Conservation (phyloP, 2,329 filamentous ascomycete species). For the Rhinocladiella mackenziei region DNA sequence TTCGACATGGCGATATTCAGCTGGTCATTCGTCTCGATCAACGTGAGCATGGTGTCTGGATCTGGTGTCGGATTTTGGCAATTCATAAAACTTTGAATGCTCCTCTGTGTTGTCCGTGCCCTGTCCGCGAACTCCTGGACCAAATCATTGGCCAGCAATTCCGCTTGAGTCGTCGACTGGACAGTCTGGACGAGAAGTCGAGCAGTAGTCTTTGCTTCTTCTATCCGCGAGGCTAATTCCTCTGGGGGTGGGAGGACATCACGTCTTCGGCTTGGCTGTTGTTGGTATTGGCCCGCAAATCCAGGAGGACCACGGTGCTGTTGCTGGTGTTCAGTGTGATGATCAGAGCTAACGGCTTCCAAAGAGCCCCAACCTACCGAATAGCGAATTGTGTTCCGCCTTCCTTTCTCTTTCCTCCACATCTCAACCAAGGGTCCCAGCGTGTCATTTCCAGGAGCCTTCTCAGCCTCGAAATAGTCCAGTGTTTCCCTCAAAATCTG, state of each 20-base stretch:
- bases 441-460: conserved; percentile 67
- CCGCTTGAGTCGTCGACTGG: conserved; percentile 72
- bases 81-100: conserved; percentile 81
- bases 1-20: conserved; percentile 76
- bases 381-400: conserved; percentile 45
- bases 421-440: conserved; percentile 68
- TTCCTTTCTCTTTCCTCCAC: conserved; percentile 85
- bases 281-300: conserved; percentile 16
- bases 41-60: conserved; percentile 85
- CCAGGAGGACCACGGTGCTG: conserved; percentile 18
- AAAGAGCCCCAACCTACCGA: conserved; percentile 25
- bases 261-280: conserved; percentile 38
- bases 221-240: conserved; percentile 76
- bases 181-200: conserved; percentile 90
- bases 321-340: conserved; percentile 18
- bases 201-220: conserved; percentile 86
- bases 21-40: conserved; percentile 94
- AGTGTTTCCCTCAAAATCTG: conserved; percentile 86
- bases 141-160: conserved; percentile 78
- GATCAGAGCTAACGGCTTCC: conserved; percentile 26
- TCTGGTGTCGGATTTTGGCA: conserved; percentile 76
- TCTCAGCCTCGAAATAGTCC: conserved; percentile 69
- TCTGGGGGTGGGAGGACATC: conserved; percentile 59
- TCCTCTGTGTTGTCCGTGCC: conserved; percentile 73
- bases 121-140: conserved; percentile 88